These are phyloP conservation scores for Nemania abortiva DNA, from an alignment of 2,329 filamentous ascomycete genomes.

Conservation along the genomic window DNA sequence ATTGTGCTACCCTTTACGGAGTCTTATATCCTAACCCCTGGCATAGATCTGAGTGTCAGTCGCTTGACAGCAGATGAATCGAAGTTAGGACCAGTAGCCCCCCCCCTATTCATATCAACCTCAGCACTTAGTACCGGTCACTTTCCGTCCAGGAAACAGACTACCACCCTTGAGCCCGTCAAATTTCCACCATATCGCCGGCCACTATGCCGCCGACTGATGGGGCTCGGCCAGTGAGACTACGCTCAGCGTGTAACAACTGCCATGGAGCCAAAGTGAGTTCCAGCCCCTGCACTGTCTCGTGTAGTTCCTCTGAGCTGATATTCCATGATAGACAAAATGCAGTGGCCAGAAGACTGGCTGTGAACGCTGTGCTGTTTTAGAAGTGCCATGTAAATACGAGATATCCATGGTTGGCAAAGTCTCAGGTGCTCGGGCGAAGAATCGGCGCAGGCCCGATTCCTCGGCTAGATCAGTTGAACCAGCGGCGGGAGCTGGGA, in stretches of 20 bases:
- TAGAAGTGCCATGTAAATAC: background rate
- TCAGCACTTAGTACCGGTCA: background rate
- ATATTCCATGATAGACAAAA: background rate
- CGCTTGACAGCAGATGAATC: too few species aligned
- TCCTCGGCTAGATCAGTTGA: background rate
- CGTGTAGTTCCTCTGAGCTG: background rate
- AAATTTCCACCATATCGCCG: background rate
- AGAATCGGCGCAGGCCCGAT: background rate
- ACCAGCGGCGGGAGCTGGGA: background rate
- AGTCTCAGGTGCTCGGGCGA: conserved; percentile 1
- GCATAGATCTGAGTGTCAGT: too few species aligned
- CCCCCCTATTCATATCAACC: background rate
- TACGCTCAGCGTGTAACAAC: conserved; percentile 2
- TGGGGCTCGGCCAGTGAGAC: background rate
- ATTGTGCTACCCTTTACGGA: too few species aligned
- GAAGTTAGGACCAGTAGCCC: too few species aligned
- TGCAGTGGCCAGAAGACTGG: conserved; percentile 3
- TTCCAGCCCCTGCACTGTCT: background rate
- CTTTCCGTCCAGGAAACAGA: background rate
- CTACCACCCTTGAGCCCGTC: background rate
- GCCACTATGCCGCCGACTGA: background rate
- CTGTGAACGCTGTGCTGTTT: background rate
- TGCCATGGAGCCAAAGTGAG: background rate
- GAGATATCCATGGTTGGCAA: conserved; percentile 1
- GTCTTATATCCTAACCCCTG: too few species aligned